These are phyloP conservation scores for Exophiala sideris DNA, from an alignment of 2,329 filamentous ascomycete genomes.

Conservation along the genomic window DNA sequence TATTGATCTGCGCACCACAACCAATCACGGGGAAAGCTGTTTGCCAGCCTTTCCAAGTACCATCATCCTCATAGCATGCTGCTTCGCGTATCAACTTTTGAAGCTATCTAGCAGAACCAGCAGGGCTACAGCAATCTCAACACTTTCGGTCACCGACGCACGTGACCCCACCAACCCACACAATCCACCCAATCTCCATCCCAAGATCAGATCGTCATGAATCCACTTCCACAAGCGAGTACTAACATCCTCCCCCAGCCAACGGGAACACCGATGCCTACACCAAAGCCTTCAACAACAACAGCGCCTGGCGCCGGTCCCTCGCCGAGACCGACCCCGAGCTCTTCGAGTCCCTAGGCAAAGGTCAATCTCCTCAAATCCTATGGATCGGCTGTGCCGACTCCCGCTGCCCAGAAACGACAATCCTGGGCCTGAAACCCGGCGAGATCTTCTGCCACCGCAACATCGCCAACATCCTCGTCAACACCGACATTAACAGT, in stretches of 20 bases:
- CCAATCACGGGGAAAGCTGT: too few relatives aligned
- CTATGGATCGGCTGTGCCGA: conserved; percentile 87
- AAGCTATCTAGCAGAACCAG: too few relatives aligned
- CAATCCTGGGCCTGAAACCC: conserved; percentile 67
- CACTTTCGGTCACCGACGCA: conserved; percentile 1
- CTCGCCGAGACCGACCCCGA: conserved; percentile 51
- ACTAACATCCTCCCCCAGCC: too few relatives aligned
- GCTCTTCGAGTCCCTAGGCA: conserved; percentile 67
- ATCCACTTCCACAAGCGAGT: too few relatives aligned
- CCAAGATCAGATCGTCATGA: not conserved
- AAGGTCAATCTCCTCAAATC: conserved; percentile 61
- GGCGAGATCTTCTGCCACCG: conserved; percentile 87
- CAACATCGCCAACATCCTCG: conserved; percentile 84
- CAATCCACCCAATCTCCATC: not conserved
- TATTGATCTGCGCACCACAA: too few relatives aligned
- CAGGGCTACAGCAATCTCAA: not conserved
- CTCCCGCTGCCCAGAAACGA: conserved; percentile 79
- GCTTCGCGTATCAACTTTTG: not conserved
- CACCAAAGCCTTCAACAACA: conserved; percentile 28
- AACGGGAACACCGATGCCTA: conserved; percentile 13
- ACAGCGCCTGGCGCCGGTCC: conserved; percentile 27
- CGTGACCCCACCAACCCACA: not conserved
- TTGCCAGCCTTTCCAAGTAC: too few relatives aligned
- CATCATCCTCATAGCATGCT: not conserved
- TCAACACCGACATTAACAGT: conserved; percentile 70